These are phyloP conservation scores for Syzygium syzygioides DNA, from an alignment of 441 rosid species.

Conservation along the genomic window DNA sequence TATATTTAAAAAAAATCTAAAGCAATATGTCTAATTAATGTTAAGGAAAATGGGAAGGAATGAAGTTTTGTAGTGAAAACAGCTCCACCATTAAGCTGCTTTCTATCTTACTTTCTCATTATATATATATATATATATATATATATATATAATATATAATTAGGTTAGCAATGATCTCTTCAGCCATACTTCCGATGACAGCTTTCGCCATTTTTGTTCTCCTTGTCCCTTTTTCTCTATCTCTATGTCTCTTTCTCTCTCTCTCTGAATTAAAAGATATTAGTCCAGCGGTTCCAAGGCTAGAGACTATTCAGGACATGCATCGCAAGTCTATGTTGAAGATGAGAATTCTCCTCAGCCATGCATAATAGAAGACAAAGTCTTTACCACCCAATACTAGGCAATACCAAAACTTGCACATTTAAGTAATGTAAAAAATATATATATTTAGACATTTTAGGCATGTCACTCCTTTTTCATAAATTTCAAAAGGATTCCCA, in stretches of 20 bases:
- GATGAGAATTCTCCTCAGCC: neutral
- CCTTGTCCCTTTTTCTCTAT: too few species aligned
- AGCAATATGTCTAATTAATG: neutral
- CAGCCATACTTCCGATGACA: neutral
- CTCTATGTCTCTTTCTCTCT: neutral
- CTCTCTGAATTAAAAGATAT: neutral
- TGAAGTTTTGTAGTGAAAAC: neutral
- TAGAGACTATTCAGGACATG: neutral
- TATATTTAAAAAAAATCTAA: neutral
- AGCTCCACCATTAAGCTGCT: neutral
- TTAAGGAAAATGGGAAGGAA: neutral
- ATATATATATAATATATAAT: too few species aligned
- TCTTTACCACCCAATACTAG: neutral
- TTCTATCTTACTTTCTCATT: too few species aligned
- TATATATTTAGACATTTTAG: too few species aligned
- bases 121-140: too few species aligned
- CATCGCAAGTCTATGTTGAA: neutral
- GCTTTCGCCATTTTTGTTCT: neutral
- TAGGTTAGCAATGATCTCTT: neutral
- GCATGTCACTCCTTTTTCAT: too few species aligned
- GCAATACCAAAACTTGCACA: too few species aligned
- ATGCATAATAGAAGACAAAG: neutral
- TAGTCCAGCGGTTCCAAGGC: neutral
- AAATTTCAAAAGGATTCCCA: too few species aligned
- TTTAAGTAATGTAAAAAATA: too few species aligned